Conservation (phyloP, 768 basidiomycete genomes). For the Omphalotus guepiniiformis region DNA sequence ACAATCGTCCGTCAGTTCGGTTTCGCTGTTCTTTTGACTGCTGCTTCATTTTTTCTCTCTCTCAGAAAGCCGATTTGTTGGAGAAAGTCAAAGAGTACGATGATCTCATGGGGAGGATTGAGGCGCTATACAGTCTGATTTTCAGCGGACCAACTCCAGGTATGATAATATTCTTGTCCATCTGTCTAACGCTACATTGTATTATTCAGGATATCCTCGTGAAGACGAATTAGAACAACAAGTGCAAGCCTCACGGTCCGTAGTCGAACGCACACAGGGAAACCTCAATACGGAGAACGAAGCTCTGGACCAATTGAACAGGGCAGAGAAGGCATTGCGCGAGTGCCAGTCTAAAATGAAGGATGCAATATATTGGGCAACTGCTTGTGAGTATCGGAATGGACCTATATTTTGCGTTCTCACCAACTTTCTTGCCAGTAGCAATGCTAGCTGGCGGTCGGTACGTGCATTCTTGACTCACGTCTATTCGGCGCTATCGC, state of each 20-base stretch:
- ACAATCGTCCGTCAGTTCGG: slow-evolving; percentile 1
- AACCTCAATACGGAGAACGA: not conserved
- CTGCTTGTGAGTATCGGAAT: slow-evolving; percentile 3
- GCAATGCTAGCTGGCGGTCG: slow-evolving; percentile 9
- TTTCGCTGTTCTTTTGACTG: not conserved
- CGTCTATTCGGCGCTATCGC: not conserved
- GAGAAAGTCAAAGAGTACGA: slow-evolving; percentile 4
- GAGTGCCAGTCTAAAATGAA: slow-evolving; percentile 7
- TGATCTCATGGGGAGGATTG: not conserved
- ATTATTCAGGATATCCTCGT: not conserved
- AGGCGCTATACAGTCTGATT: slow-evolving; percentile 2
- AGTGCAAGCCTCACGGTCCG: slow-evolving; percentile 1
- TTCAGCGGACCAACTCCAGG: slow-evolving; percentile 8
- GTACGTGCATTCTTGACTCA: not conserved
- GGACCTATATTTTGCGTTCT: not conserved
- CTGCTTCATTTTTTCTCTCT: not conserved
- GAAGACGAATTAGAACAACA: slow-evolving; percentile 6
- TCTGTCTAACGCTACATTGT: not conserved
- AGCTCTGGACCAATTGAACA: not conserved
- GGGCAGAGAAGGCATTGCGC: not conserved
- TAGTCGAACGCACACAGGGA: not conserved
- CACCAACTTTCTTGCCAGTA: slow-evolving; percentile 2
- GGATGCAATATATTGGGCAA: slow-evolving; percentile 9
- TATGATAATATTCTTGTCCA: not conserved
- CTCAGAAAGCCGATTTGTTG: slow-evolving; percentile 3